Evolutionary conservation across 1,284 basidiomycete genomes (phyloP), one percentile per base, ranked within the genome.

Genomic region (Malassezia yamatoensis): DNA sequence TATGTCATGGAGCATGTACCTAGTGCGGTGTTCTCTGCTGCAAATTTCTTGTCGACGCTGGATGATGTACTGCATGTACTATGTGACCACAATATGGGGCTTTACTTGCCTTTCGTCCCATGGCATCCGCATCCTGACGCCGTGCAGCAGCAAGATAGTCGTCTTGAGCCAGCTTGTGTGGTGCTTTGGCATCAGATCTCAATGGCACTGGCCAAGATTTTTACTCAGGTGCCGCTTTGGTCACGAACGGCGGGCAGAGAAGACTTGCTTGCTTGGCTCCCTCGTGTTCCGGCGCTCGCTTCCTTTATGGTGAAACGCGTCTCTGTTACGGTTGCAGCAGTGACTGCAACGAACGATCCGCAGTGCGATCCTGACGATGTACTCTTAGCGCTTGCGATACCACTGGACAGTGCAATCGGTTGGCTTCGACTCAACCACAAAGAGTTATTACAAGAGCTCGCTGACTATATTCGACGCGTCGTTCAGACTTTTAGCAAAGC

Each of bases 361-460:
- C 15, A 13, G 24, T 45, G 24, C 15, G 12, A 21, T 9, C 13
- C 44, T 13, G 47, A 48, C 8, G 50, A 44, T 6, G 42, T 50
- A 10, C 53, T 59, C 21, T 53, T 58, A 11, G 59, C 67, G 20
- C 62, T 73, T 1, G 51, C 69, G 1, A 20, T 62, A 18, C 71
- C 71, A 1, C 45, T 74, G 47, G 64, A 72, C 43, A 50, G 53
- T 38, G 69, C 69, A 1, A 61, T 62, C 16, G 59, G 55, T 43
- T 74, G 68, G 69, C 64, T 74, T 15, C 70, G 72, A 34, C 66
- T 74, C 57, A 74, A 73, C 53, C 65, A 74, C n/a, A 53, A 58
- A n/a, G 70, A 70, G 48, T 66, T 73, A 18, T 60, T 74, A 13
- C 57, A 63, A 38, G 66, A 72, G 45, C 66, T 71, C 4, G 60